Conservation (phyloP, 164 flowering plant genomes). For the Hamamelis virginiana region DNA sequence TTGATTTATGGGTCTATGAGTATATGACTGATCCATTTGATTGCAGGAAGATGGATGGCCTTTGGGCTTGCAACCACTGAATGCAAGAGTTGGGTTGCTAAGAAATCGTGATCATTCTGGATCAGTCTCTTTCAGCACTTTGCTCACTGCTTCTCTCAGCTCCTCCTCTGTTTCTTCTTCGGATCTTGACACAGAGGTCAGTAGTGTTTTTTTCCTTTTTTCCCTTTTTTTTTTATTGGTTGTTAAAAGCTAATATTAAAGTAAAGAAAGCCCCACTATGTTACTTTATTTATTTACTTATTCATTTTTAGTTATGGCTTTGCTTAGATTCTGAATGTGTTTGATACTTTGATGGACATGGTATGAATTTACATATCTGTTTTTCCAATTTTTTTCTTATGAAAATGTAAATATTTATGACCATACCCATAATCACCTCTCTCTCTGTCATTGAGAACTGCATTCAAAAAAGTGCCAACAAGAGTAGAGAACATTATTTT, state of each 20-base stretch:
- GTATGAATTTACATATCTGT: no score
- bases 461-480: neutral
- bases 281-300: no score
- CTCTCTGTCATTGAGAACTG: neutral
- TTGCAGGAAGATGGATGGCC: conserved; percentile 49
- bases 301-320: no score
- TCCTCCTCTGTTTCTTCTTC: conserved; percentile 34
- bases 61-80: conserved; percentile 34
- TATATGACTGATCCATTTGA: neutral
- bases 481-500: neutral
- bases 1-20: neutral
- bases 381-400: no score
- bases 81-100: conserved; percentile 29
- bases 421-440: no score
- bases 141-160: conserved; percentile 37
- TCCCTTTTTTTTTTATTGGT: no score
- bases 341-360: no score
- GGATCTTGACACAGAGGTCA: conserved; percentile 47
- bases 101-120: conserved; percentile 25
- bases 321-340: no score
- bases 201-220: neutral
- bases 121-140: conserved; percentile 37
- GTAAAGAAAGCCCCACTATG: no score
- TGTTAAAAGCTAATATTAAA: no score
- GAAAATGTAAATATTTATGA: no score